Evolutionary conservation across 2,329 filamentous ascomycete species (phyloP), one percentile per base, ranked within the genome.

Genomic region (Penicillium sp.): DNA sequence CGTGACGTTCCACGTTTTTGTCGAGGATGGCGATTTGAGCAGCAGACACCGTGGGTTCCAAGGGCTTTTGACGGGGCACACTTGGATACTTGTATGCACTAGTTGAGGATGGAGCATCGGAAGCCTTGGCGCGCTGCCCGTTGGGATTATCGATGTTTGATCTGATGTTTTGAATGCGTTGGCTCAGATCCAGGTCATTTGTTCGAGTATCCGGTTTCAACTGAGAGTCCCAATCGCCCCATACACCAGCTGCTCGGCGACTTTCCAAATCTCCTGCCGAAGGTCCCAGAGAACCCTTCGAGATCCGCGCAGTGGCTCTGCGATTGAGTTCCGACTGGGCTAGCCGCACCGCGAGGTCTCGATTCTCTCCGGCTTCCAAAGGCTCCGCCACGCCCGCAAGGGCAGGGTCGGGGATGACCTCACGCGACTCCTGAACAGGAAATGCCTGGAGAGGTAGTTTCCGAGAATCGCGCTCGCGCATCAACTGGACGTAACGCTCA

Each of bases 261-360:
- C 76, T 75, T 53, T 81, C 79, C 57, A 86, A 83, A 55, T 85
- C 82, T 50, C 83, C 81, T 45, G 31, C 81, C 78, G 0, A 85
- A 76, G 0, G 29, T 7, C 44, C 38, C 13, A 44, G 29, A 40
- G 41, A 10, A 21, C 82, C 84, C 82, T 79, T 24, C 81, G 83
- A 10, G 80, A 81, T 59, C 77, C 84, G 79, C 40, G 79, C 80
- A 13, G 82, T 84, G 63, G 89, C 86, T 60, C 90, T 80, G 40
- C 88, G 81, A 52, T 76, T 79, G 53, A 92, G 82, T 72, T 95
- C 90, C 51, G 83, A 83, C 58, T 87, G 85, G 0, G 90, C 90
- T 29, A 95, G 72, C 59, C 88, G 83, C 6, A 95, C 86, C 0
- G 91, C 92, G 43, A 95, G 75, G 10, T 92, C 87, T 58, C 86